phyloP scores from a whole-genome alignment of 1,284 basidiomycete genomes.

The Vanrija sp. region DNA sequence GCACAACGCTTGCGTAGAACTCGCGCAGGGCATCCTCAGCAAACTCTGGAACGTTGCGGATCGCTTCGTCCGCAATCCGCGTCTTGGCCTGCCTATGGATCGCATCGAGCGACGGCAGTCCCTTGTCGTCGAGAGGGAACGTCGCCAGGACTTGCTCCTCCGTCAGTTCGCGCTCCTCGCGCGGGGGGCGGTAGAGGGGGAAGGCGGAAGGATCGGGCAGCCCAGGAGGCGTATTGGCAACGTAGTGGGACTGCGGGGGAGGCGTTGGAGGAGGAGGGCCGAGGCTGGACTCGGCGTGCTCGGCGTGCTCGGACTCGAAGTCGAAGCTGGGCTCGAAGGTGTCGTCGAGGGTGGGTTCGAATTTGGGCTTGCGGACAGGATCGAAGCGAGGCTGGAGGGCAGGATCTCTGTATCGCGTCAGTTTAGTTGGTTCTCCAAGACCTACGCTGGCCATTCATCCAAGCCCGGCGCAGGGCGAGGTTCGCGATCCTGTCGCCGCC shows the following conservation, averaged over 20 bases:
- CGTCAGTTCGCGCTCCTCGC: not conserved
- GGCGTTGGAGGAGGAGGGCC: too few relatives aligned
- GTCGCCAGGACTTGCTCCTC: not conserved
- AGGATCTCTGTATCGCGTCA: too few relatives aligned
- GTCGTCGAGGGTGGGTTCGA: too few relatives aligned
- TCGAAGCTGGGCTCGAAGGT: too few relatives aligned
- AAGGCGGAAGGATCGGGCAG: not conserved
- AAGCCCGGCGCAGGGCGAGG: too few relatives aligned
- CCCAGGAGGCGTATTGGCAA: not conserved
- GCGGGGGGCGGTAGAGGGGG: not conserved
- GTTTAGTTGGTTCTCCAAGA: too few relatives aligned
- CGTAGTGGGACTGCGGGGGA: not conserved
- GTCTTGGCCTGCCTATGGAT: conserved; percentile 20
- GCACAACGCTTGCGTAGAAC: conserved; percentile 34
- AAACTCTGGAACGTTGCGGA: conserved; percentile 19
- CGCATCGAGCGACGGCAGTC: conserved; percentile 19
- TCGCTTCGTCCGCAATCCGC: conserved; percentile 17
- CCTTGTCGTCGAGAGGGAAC: not conserved
- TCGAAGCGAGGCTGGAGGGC: too few relatives aligned
- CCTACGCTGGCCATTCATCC: not conserved
- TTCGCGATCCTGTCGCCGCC: too few relatives aligned
- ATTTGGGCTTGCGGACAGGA: too few relatives aligned
- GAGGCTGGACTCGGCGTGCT: too few relatives aligned
- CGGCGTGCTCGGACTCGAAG: too few relatives aligned
- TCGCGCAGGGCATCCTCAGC: conserved; percentile 27